These are phyloP conservation scores for Pneumocystis wakefieldiae DNA, from an alignment of 1,139 yeast species.

Conservation along the genomic window DNA sequence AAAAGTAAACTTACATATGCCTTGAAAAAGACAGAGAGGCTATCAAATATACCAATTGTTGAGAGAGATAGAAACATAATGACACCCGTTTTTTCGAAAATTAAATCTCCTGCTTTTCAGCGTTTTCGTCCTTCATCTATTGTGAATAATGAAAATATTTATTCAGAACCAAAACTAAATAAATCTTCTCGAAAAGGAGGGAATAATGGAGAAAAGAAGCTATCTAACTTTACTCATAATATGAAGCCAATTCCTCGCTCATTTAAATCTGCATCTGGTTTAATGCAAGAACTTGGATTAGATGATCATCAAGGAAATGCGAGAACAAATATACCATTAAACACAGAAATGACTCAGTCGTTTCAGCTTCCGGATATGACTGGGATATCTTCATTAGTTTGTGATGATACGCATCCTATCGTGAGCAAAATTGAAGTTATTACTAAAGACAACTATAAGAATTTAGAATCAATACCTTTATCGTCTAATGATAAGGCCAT, in stretches of 20 bases:
- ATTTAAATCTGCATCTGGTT: constrained; percentile 8
- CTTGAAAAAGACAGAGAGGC: neutral
- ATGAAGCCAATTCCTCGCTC: neutral
- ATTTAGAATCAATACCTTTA: constrained; percentile 13
- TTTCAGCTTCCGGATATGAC: constrained; percentile 2
- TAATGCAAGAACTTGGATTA: constrained; percentile 9
- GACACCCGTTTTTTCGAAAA: neutral
- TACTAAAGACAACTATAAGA: neutral
- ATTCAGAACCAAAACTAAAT: neutral
- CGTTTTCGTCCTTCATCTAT: neutral
- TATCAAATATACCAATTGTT: neutral
- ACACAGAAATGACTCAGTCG: constrained; percentile 6
- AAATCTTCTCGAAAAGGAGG: neutral
- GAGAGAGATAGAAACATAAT: neutral
- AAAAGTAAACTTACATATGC: neutral
- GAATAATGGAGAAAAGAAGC: neutral
- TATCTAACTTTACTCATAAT: neutral
- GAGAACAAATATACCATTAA: constrained; percentile 4
- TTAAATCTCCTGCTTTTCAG: neutral
- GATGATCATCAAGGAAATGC: constrained; percentile 1
- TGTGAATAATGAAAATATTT: neutral
- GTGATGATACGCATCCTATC: constrained; percentile 3
- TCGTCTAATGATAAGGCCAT: constrained; percentile 16
- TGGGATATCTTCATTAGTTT: neutral
- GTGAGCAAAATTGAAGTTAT: neutral